Evolutionary conservation across 164 flowering plant species (phyloP).

Genomic region (Taxillus chinensis): DNA sequence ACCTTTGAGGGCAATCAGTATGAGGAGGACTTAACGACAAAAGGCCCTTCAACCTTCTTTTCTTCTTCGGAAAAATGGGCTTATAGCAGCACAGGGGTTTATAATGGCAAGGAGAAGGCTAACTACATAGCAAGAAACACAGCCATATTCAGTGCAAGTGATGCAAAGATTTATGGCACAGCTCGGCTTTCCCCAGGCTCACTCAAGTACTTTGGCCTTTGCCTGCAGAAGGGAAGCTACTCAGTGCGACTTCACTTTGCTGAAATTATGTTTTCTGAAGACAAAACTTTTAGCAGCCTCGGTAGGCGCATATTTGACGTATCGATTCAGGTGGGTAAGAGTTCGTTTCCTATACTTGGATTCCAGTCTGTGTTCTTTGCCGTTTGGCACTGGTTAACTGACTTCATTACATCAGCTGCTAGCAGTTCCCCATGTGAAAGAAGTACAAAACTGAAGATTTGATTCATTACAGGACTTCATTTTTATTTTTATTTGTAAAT

Average conservation of each 20-base stretch:
- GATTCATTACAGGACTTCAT: too few relatives aligned
- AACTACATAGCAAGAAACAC: not conserved
- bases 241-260: constrained; percentile 77
- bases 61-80: constrained; percentile 1
- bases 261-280: constrained; percentile 46
- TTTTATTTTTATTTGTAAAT: too few relatives aligned
- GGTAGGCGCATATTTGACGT: constrained; percentile 80
- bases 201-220: constrained; percentile 73
- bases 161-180: constrained; percentile 29
- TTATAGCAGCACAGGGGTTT: constrained; percentile 1
- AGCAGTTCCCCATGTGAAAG: too few relatives aligned
- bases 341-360: too few relatives aligned
- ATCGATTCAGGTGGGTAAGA: constrained; percentile 53
- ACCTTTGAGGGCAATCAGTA: not conserved
- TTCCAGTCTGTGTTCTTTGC: too few relatives aligned
- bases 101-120: not conserved
- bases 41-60: not conserved
- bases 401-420: too few relatives aligned
- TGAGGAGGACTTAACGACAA: not conserved
- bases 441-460: too few relatives aligned
- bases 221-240: constrained; percentile 63
- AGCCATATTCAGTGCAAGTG: not conserved
- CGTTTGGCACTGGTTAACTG: too few relatives aligned
- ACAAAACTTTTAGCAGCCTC: constrained; percentile 38
- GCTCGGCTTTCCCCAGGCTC: constrained; percentile 59